phyloP scores from a whole-genome alignment of 441 rosid species.

The Syzygium malaccense region DNA sequence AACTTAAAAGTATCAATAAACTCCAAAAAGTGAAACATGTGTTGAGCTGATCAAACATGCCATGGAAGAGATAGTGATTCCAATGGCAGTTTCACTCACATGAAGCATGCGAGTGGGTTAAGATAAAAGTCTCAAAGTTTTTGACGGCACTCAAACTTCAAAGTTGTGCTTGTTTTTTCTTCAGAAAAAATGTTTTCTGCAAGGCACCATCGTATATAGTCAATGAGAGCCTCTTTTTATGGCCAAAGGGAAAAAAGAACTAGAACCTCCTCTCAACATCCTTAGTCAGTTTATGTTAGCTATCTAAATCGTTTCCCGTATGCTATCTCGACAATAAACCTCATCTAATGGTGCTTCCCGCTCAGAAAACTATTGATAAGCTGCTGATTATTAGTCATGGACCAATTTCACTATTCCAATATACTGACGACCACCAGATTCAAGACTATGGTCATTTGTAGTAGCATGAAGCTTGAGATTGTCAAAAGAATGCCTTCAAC shows the following conservation, averaged over 20 bases:
- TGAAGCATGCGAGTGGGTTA: neutral
- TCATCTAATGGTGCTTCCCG: neutral
- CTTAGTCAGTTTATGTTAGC: neutral
- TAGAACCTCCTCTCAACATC: neutral
- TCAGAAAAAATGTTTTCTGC: neutral
- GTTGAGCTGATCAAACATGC: neutral
- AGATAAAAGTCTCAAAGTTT: neutral
- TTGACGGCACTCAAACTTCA: neutral
- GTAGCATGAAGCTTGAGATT: neutral
- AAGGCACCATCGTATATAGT: neutral
- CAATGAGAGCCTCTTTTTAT: neutral
- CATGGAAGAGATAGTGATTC: neutral
- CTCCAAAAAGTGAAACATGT: neutral
- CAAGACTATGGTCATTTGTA: neutral
- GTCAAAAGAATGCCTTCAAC: too few species aligned
- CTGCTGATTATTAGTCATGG: neutral
- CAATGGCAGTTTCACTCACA: neutral
- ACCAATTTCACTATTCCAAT: neutral
- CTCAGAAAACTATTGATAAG: neutral
- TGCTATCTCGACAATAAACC: neutral
- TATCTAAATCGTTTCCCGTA: neutral
- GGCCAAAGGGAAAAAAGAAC: neutral
- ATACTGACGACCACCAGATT: neutral
- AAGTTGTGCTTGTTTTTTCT: neutral
- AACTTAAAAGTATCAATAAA: neutral